These are phyloP conservation scores for Sporodiniella umbellata DNA, from an alignment of 371 early-diverging fungal genomes.

Conservation along the genomic window DNA sequence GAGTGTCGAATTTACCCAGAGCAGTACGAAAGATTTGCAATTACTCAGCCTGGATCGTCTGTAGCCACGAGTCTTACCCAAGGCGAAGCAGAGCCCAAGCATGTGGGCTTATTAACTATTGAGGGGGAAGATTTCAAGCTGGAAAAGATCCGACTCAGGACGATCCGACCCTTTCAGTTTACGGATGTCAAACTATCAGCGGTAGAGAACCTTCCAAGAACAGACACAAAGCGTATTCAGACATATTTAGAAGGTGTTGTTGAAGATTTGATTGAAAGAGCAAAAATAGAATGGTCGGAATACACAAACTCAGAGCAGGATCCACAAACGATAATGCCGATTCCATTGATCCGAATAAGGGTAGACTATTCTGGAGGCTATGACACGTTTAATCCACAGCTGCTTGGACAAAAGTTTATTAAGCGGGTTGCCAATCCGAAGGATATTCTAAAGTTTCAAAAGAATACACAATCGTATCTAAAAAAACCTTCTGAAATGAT, in stretches of 20 bases:
- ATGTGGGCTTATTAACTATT: conserved; percentile 75
- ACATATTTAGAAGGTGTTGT: conserved; percentile 54
- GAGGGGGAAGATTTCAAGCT: conserved; percentile 61
- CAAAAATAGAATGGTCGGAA: conserved; percentile 60
- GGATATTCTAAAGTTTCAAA: conserved; percentile 84
- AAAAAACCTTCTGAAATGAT: conserved; percentile 14
- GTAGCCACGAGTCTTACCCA: conserved; percentile 94
- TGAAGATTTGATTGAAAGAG: conserved; percentile 64
- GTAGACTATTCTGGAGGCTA: conserved; percentile 87
- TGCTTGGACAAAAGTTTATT: conserved; percentile 82
- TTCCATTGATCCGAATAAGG: conserved; percentile 77
- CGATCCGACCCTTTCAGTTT: conserved; percentile 90
- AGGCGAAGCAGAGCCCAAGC: conserved; percentile 89
- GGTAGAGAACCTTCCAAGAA: conserved; percentile 31
- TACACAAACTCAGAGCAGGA: conserved; percentile 18
- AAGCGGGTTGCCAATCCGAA: conserved; percentile 93
- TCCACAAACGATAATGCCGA: conserved; percentile 43
- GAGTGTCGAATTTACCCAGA: conserved; percentile 87
- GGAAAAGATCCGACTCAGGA: conserved; percentile 71
- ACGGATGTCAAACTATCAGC: conserved; percentile 63
- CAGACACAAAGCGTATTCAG: conserved; percentile 41
- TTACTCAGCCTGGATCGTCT: conserved; percentile 97
- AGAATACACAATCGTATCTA: conserved; percentile 1
- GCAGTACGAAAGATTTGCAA: conserved; percentile 65
- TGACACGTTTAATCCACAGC: conserved; percentile 78